Evolutionary conservation across 805 yeast genomes (phyloP), one percentile per base, ranked within the genome.

Genomic region (Candida silvicultrix): DNA sequence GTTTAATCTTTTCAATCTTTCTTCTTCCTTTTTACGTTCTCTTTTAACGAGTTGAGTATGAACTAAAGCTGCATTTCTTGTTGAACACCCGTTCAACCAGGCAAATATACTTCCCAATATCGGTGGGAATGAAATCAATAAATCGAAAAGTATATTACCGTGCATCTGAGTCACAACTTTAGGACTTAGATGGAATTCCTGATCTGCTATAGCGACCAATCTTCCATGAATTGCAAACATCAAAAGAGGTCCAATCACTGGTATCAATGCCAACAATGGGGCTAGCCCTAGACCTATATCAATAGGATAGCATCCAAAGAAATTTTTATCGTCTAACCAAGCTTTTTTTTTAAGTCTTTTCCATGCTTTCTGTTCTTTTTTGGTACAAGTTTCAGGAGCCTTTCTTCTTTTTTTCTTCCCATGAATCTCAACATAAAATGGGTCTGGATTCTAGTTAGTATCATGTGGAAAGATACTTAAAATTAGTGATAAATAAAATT

Each of bases 21-120:
- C 45, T 31, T 34, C 44, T 22, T 42, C 35, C 44, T 38, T 48
- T 31, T 47, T 40, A 34, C 46, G 11, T 39, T 55, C 63, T 19
- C 39, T 38, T 28, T 51, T 47, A 1, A 57, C 57, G 8, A 59
- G 43, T 18, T 44, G 42, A 5, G 56, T 77, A 60, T 87, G 89
- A 9, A 89, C 73, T 55, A 88, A 57, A 0, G 92, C 90, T 0
- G 96, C 95, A 62, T 92, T 90, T 57, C 97, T 71, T 0, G 97
- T 87, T 8, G 95, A 86, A 59, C 96, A 86, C 2, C 82, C 86
- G 58, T 88, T 78, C 62, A 90, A 49, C 92, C 96, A 90, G 12
- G 86, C 68, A 45, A 89, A 75, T 34, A 89, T 65, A 2, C 81
- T 71, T 1, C 98, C 98, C 31, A 92, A 62, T 4, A 89, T 53